Base-by-base conservation (phyloP, 495 filamentous ascomycete genomes). In the Penicillium fimorum region DNA sequence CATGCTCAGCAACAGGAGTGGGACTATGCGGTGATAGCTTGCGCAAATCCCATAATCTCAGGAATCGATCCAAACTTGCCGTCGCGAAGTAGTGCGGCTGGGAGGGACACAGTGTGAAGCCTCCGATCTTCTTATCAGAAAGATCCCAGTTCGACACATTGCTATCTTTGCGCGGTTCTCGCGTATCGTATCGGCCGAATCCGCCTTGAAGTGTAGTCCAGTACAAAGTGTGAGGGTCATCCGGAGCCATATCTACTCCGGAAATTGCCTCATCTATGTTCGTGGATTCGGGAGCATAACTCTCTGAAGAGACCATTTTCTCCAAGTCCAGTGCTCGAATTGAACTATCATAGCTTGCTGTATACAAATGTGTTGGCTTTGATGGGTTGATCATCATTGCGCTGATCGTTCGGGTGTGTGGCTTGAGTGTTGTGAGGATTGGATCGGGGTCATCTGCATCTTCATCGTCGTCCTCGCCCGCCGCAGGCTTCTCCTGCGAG, bases 121-220 rank as follows among this genome's bases (percentile, higher is more conserved):
- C 94, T 24, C 95, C 95, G 49, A 98, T 97, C 65, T 98, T 98
- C 71, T 94, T 93, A 49, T 96, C 91, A 1, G 86, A 87, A 10
- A 98, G 74, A n/a, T 83, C 75, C 80, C 87, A 92, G 7, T 85
- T 74, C 4, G 91, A 82, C 5, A 76, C 69, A 1, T 72, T 70
- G 12, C 58, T 74, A n/a, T 80, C 72, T 1, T 63, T 62, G 0
- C 68, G 47, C 20, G 83, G 78, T 5, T 82, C 76, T 15, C 92
- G 85, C 50, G 87, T 80, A 56, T 97, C 93, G 63, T 89, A 81
- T 7, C 88, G 83, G 1, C 91, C 92, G 52, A 97, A 83, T 8
- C 71, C 74, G 33, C 94, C 94, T 42, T 89, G 80, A 0, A 98
- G 75, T 0, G 92, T 96, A 0, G 92, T 90, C 78, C 96, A 97